phyloP scores from a whole-genome alignment of 306 rosid genomes.

The Cicer bijugum region DNA sequence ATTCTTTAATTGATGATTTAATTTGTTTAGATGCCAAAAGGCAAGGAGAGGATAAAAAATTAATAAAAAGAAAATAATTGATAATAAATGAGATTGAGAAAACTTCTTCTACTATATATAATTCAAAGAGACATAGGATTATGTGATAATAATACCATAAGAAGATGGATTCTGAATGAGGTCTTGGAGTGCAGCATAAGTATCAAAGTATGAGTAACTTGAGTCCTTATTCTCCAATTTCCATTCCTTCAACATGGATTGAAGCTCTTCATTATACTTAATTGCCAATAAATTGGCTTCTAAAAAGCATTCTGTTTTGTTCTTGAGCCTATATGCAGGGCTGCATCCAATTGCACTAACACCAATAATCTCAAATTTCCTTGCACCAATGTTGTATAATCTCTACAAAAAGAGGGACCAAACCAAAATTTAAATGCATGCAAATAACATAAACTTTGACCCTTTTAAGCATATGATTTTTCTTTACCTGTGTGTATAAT shows the following conservation, averaged over 20 bases:
- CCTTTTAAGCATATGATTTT: neutral
- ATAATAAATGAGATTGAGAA: neutral
- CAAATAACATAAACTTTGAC: neutral
- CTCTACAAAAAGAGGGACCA: conserved; percentile 53
- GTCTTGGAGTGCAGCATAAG: conserved; percentile 53
- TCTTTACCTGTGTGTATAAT: neutral
- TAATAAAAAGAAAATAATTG: neutral
- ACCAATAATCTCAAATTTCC: conserved; percentile 67
- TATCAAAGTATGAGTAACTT: conserved; percentile 66
- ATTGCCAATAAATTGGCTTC: conserved; percentile 51
- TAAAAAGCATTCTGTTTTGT: conserved; percentile 58
- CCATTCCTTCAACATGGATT: conserved; percentile 54
- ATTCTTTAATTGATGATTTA: neutral
- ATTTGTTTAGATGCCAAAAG: too few relatives aligned
- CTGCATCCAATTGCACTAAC: conserved; percentile 71
- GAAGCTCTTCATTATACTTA: conserved; percentile 56
- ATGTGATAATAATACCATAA: conserved; percentile 51
- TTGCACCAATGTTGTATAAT: conserved; percentile 61
- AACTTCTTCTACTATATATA: neutral
- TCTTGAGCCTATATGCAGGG: conserved; percentile 62
- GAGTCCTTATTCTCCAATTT: conserved; percentile 53
- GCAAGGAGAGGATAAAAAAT: neutral
- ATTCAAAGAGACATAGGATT: neutral
- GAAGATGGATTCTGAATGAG: conserved; percentile 53
- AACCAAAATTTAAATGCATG: neutral